Evolutionary conservation across 164 flowering plant species (phyloP).

Genomic region (Umbilicus rupestris): DNA sequence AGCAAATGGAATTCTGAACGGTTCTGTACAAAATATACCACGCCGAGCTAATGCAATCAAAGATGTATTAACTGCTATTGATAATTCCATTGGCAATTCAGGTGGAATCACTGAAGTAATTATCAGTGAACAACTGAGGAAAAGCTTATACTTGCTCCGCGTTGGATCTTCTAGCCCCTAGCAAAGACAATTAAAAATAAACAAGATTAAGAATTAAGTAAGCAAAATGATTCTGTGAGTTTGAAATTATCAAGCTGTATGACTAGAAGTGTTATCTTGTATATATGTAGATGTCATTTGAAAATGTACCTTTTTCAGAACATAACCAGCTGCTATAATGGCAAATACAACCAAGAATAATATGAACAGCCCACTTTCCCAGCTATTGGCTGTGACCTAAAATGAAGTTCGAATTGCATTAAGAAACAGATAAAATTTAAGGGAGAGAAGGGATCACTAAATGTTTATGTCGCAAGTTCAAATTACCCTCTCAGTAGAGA

Average conservation of each 20-base stretch:
- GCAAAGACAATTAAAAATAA: slow-evolving; percentile 12
- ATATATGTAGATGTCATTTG: not conserved
- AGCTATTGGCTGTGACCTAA: slow-evolving; percentile 97
- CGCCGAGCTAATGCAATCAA: slow-evolving; percentile 86
- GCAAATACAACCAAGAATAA: slow-evolving; percentile 89
- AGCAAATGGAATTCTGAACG: slow-evolving; percentile 97
- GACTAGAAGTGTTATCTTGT: not conserved
- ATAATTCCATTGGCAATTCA: slow-evolving; percentile 97
- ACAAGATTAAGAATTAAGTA: not conserved
- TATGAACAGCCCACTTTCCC: slow-evolving; percentile 97
- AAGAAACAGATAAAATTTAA: not conserved
- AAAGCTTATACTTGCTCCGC: slow-evolving; percentile 91
- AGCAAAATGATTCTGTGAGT: not conserved
- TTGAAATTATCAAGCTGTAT: not conserved
- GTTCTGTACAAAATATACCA: slow-evolving; percentile 97
- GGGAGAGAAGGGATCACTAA: slow-evolving; percentile 6
- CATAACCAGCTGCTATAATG: slow-evolving; percentile 98
- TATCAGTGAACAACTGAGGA: slow-evolving; percentile 90
- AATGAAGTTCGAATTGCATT: slow-evolving; percentile 9
- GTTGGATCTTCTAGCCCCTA: slow-evolving; percentile 98
- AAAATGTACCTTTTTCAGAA: slow-evolving; percentile 67
- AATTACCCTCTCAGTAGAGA: slow-evolving; percentile 96
- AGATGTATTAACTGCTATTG: slow-evolving; percentile 98
- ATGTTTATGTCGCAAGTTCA: slow-evolving; percentile 5
- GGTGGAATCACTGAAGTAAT: slow-evolving; percentile 98